Evolutionary conservation across 2,329 filamentous ascomycete species (phyloP).

Genomic region (Sphaerulina musiva): DNA sequence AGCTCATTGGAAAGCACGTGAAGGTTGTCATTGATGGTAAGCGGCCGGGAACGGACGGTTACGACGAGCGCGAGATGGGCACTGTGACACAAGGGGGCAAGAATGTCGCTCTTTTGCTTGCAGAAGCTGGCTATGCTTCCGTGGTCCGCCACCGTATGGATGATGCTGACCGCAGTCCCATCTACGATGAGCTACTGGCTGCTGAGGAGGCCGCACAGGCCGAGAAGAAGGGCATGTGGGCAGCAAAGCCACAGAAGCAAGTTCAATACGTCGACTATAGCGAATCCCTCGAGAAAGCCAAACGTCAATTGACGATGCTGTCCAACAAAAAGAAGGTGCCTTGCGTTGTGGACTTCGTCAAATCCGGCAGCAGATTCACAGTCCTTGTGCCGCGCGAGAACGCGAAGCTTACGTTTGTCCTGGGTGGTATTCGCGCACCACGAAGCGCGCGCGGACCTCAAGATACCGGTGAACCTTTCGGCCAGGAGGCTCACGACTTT

Average conservation of each 20-base stretch:
- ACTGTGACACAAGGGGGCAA: slow-evolving; percentile 78
- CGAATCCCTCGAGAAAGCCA: slow-evolving; percentile 88
- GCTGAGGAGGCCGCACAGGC: slow-evolving; percentile 77
- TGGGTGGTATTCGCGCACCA: slow-evolving; percentile 86
- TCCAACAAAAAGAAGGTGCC: slow-evolving; percentile 89
- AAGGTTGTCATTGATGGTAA: slow-evolving; percentile 83
- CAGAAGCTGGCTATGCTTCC: slow-evolving; percentile 89
- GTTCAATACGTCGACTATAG: slow-evolving; percentile 85
- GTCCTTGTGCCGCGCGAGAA: slow-evolving; percentile 86
- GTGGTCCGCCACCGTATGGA: slow-evolving; percentile 94
- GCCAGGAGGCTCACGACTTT: slow-evolving; percentile 88
- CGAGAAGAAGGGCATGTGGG: slow-evolving; percentile 92
- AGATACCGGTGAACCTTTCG: slow-evolving; percentile 85
- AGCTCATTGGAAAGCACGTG: slow-evolving; percentile 91
- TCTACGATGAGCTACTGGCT: slow-evolving; percentile 82
- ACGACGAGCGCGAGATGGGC: slow-evolving; percentile 89
- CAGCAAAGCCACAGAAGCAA: slow-evolving; percentile 73
- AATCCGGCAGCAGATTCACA: slow-evolving; percentile 91
- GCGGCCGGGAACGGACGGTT: slow-evolving; percentile 81
- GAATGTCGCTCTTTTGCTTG: slow-evolving; percentile 75
- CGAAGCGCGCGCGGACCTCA: slow-evolving; percentile 73
- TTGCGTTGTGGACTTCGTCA: slow-evolving; percentile 92
- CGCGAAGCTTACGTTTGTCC: slow-evolving; percentile 88
- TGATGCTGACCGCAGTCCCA: slow-evolving; percentile 84
- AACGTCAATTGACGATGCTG: slow-evolving; percentile 81